Percentiles rank a stretch among this genome's conserved stretches.
These are phyloP conservation scores for Hamamelis virginiana DNA, from an alignment of 164 flowering plant genomes.

Conservation along the genomic window DNA sequence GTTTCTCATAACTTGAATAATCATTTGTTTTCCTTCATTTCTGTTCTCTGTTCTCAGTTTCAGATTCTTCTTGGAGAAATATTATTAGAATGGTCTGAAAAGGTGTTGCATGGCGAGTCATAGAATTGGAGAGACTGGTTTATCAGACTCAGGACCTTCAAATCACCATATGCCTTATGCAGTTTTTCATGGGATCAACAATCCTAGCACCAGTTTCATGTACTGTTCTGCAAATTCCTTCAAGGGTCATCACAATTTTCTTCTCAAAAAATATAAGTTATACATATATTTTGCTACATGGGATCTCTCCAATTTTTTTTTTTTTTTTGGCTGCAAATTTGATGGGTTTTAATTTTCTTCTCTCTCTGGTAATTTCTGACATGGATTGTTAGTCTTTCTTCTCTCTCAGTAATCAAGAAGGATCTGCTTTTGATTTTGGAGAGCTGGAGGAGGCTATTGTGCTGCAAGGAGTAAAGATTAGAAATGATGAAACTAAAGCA, in stretches of 20 bases:
- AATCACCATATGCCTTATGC: constrained; percentile 56
- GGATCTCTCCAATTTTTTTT: not conserved
- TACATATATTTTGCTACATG: too few relatives aligned
- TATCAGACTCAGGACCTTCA: constrained; percentile 68
- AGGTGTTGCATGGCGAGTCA: constrained; percentile 72
- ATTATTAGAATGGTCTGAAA: constrained; percentile 35
- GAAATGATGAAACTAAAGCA: constrained; percentile 71
- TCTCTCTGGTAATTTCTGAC: constrained; percentile 9
- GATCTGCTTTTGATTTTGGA: constrained; percentile 84
- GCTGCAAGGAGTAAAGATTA: constrained; percentile 65
- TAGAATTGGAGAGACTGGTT: constrained; percentile 63
- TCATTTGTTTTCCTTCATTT: not conserved
- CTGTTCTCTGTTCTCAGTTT: not conserved
- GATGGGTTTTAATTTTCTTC: not conserved
- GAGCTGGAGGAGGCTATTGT: constrained; percentile 91
- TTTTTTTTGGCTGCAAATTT: constrained; percentile 9
- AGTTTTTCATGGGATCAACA: constrained; percentile 51
- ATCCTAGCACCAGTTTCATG: constrained; percentile 54
- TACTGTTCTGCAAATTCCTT: constrained; percentile 16
- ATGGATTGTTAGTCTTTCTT: constrained; percentile 14
- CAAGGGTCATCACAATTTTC: too few relatives aligned
- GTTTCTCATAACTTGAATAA: constrained; percentile 1
- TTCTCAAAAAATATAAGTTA: too few relatives aligned
- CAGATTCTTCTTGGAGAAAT: constrained; percentile 10
- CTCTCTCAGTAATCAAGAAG: constrained; percentile 64